These are phyloP conservation scores for Didymella pomorum DNA, from an alignment of 2,329 filamentous ascomycete species.

Conservation along the genomic window DNA sequence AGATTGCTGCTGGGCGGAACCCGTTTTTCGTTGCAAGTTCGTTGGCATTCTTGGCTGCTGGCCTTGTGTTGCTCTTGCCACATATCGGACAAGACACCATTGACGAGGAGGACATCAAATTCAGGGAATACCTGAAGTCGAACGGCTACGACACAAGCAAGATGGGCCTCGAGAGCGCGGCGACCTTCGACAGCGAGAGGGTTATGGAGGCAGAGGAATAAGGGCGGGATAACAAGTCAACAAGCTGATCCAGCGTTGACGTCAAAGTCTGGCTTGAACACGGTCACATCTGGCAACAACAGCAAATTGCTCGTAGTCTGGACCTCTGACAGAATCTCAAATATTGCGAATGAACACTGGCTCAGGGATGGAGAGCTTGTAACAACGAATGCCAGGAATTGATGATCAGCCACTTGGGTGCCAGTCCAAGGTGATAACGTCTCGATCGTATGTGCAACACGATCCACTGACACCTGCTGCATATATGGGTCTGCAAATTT, in stretches of 20 bases:
- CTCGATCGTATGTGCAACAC: background rate
- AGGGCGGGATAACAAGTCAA: background rate
- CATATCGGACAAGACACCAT: constrained; percentile 86
- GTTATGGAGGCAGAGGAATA: constrained; percentile 17
- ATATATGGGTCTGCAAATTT: background rate
- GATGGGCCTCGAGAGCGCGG: constrained; percentile 54
- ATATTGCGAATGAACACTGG: background rate
- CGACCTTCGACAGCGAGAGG: constrained; percentile 19
- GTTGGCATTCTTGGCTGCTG: constrained; percentile 74
- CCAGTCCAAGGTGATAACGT: background rate
- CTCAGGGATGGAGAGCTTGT: background rate
- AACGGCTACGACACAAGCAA: constrained; percentile 78
- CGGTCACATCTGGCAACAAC: background rate
- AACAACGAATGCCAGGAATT: background rate
- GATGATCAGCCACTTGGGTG: no score
- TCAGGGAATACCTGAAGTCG: constrained; percentile 74
- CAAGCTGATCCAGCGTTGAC: background rate
- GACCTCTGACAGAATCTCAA: no score
- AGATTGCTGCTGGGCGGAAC: constrained; percentile 72
- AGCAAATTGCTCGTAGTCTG: background rate
- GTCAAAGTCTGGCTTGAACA: no score
- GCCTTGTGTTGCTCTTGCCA: constrained; percentile 74
- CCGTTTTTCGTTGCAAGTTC: constrained; percentile 87
- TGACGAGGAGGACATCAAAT: constrained; percentile 75
- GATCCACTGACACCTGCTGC: background rate